Conservation (phyloP, 192 early-diverging fungal species). For the Coemansia sp. region DNA sequence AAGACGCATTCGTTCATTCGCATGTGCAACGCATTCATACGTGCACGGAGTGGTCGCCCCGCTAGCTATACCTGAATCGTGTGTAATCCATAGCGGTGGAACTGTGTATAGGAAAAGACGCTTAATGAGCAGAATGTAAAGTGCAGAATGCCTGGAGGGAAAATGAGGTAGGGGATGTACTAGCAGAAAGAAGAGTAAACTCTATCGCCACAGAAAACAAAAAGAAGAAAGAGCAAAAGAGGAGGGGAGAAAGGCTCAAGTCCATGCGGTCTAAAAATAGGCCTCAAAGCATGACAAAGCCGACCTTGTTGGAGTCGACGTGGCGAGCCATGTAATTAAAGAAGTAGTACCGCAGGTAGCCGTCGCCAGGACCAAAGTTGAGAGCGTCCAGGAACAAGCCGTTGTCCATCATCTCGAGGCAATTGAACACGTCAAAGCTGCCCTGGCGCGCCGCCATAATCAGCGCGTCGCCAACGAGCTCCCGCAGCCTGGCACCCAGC, state of each 20-base stretch:
- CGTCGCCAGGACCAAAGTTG: conserved; percentile 92
- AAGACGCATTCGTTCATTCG: too few species aligned
- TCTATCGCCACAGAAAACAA: too few species aligned
- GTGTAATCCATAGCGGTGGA: conserved; percentile 25
- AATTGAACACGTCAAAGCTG: conserved; percentile 99
- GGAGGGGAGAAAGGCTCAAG: neutral
- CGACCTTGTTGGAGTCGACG: conserved; percentile 67
- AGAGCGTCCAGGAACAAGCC: conserved; percentile 70
- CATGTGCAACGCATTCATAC: too few species aligned
- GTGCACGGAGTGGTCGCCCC: too few species aligned
- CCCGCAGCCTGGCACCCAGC: conserved; percentile 53
- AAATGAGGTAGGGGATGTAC: too few species aligned
- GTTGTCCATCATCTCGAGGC: conserved; percentile 92
- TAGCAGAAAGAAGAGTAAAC: too few species aligned
- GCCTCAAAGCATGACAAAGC: conserved; percentile 83
- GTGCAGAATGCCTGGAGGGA: too few species aligned
- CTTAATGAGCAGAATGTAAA: conserved; percentile 8
- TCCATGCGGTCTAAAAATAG: neutral
- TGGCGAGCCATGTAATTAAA: conserved; percentile 89
- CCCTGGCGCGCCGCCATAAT: conserved; percentile 64
- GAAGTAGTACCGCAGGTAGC: conserved; percentile 91
- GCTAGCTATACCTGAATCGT: conserved; percentile 23
- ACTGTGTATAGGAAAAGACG: too few species aligned
- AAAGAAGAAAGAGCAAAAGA: too few species aligned
- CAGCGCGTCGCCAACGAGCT: conserved; percentile 76